Base-by-base conservation (phyloP, 2,329 filamentous ascomycete species). In the Septoria petroselini region DNA sequence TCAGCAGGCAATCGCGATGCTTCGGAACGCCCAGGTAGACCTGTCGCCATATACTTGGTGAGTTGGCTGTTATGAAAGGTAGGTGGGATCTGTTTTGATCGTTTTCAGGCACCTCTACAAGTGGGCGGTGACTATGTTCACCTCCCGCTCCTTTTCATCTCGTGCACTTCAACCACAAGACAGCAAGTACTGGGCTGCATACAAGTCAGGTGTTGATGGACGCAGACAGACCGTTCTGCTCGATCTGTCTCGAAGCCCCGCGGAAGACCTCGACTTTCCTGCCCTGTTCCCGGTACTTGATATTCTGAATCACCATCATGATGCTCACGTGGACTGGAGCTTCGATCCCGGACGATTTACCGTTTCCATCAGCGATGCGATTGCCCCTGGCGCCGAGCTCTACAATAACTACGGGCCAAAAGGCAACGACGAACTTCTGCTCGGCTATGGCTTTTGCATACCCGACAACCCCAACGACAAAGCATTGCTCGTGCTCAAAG, bases 401-500 rank as follows among this genome's bases (percentile, higher is more conserved):
- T 75, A 69, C 64, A 79, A 79, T 60, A 79, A 79, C 57, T 79
- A 79, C 48, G 76, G 72, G 0, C 71, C 75, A 1, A 78, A 78
- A 55, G 66, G 71, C 4, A 79, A 79, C 42, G 75, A 76, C 53
- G 75, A 79, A 57, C 63, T 79, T 2, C 63, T 79, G 2, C 70
- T 76, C 38, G 76, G 76, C 3, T 79, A 79, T 49, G 76, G 76
- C 3, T 79, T 79, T 62, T 74, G 71, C 50, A 66, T 76, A 11
- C 60, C 62, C 4, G 55, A 72, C 34, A 78, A 78, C 31, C 72
- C 72, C 0, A 68, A 72, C 33, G 76, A 78, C 55, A 67, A 70
- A 40, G 70, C 75, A 7, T 62, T 71, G 7, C 58, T 76, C 35
- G 70, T 70, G 15, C 63, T 75, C 7, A 68, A 66, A 41, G 62